phyloP scores from a whole-genome alignment of 169 alveolate genomes.

The Plasmodium ovale region DNA sequence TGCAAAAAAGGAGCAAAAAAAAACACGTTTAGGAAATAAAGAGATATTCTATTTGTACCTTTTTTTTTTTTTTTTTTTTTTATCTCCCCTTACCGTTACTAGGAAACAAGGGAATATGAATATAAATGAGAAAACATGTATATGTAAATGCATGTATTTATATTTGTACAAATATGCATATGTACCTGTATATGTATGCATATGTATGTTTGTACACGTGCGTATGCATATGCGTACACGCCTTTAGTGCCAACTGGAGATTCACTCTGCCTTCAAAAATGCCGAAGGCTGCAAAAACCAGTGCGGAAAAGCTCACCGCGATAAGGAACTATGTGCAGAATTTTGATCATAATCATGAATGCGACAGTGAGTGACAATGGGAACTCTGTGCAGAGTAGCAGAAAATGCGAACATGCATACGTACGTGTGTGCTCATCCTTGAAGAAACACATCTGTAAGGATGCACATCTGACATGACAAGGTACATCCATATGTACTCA shows the following conservation, averaged over 20 bases:
- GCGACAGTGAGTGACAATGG: too few relatives aligned
- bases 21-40: too few relatives aligned
- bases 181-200: background rate
- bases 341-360: slow-evolving; percentile 27
- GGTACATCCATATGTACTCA: background rate
- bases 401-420: too few relatives aligned
- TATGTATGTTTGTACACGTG: background rate
- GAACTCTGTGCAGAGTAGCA: too few relatives aligned
- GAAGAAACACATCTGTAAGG: too few relatives aligned
- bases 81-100: too few relatives aligned
- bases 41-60: too few relatives aligned
- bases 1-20: too few relatives aligned
- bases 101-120: too few relatives aligned
- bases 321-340: slow-evolving; percentile 11
- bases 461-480: background rate
- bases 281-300: background rate
- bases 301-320: slow-evolving; percentile 3
- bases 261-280: background rate
- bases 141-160: background rate
- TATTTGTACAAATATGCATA: background rate
- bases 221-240: background rate
- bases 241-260: background rate
- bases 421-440: too few relatives aligned
- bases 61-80: too few relatives aligned
- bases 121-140: too few relatives aligned